phyloP scores from a whole-genome alignment of 768 basidiomycete genomes.

The Termitomyces sp. region DNA sequence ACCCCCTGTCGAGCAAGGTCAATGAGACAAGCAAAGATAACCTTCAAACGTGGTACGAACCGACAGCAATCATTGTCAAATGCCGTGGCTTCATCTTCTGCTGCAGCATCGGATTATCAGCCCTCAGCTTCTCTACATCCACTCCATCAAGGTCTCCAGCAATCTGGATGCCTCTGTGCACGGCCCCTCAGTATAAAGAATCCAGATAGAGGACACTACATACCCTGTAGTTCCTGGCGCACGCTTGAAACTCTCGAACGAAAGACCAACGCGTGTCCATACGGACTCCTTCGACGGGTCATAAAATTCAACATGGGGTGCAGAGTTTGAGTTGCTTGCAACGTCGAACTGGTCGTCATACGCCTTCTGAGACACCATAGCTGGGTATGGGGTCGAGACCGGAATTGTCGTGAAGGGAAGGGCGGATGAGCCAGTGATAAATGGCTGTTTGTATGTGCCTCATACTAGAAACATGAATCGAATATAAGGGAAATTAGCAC shows the following conservation, averaged over 20 bases:
- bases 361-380: constrained; percentile 26
- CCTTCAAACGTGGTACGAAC: constrained; percentile 18
- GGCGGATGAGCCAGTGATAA: neutral
- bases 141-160: constrained; percentile 24
- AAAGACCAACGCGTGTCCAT: constrained; percentile 39
- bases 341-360: constrained; percentile 25
- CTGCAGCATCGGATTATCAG: constrained; percentile 39
- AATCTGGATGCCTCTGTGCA: constrained; percentile 30
- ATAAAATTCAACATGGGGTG: constrained; percentile 31
- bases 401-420: neutral
- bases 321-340: constrained; percentile 21
- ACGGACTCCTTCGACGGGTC: constrained; percentile 41
- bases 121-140: constrained; percentile 29
- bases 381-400: neutral
- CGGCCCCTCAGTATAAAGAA: neutral
- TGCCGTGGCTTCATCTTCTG: constrained; percentile 44
- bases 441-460: neutral
- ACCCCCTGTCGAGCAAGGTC: constrained; percentile 25
- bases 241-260: constrained; percentile 38
- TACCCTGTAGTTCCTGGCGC: constrained; percentile 42
- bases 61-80: constrained; percentile 43
- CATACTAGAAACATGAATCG: neutral
- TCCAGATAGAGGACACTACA: constrained; percentile 4
- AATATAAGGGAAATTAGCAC: neutral
- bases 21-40: neutral